A percentile compares a stretch with the other conserved stretches of the same genome.
Evolutionary conservation across 2,329 filamentous ascomycete genomes (phyloP).

Genomic region (Cladosporium sp.): DNA sequence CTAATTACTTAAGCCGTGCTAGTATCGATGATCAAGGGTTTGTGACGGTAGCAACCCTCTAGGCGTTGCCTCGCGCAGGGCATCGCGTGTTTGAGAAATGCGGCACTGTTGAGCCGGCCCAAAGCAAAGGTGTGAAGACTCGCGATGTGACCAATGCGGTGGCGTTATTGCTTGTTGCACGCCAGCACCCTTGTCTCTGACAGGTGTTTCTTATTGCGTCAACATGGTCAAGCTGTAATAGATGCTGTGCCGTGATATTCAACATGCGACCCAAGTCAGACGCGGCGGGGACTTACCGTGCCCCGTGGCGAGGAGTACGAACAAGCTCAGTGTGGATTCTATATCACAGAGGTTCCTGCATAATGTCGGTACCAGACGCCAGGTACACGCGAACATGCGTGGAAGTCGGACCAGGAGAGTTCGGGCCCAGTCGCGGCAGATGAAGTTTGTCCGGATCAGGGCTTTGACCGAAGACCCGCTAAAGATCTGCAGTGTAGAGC

Average conservation of each 20-base stretch:
- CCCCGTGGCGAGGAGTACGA: not conserved
- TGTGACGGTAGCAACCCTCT: not conserved
- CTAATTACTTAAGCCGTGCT: slow-evolving; percentile 7
- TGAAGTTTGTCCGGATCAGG: not conserved
- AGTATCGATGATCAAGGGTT: slow-evolving; percentile 3
- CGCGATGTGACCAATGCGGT: not conserved
- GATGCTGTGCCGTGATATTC: not conserved
- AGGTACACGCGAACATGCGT: not conserved
- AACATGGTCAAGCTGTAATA: not conserved
- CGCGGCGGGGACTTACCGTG: not conserved
- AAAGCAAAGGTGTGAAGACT: not conserved
- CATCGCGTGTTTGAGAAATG: slow-evolving; percentile 7
- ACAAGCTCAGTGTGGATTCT: slow-evolving; percentile 4
- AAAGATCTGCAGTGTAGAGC: slow-evolving; percentile 1
- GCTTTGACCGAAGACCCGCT: not conserved
- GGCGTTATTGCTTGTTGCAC: slow-evolving; percentile 6
- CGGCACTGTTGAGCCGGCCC: not conserved
- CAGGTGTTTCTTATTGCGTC: not conserved
- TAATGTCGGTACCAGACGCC: slow-evolving; percentile 12
- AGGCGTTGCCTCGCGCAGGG: slow-evolving; percentile 2
- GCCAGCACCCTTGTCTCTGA: not conserved
- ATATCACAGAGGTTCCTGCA: slow-evolving; percentile 15
- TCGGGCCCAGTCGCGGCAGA: not conserved
- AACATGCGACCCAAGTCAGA: not conserved
- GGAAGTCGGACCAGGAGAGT: not conserved